These are phyloP conservation scores for Fusarium hainanense DNA, from an alignment of 2,329 filamentous ascomycete species.

Conservation along the genomic window DNA sequence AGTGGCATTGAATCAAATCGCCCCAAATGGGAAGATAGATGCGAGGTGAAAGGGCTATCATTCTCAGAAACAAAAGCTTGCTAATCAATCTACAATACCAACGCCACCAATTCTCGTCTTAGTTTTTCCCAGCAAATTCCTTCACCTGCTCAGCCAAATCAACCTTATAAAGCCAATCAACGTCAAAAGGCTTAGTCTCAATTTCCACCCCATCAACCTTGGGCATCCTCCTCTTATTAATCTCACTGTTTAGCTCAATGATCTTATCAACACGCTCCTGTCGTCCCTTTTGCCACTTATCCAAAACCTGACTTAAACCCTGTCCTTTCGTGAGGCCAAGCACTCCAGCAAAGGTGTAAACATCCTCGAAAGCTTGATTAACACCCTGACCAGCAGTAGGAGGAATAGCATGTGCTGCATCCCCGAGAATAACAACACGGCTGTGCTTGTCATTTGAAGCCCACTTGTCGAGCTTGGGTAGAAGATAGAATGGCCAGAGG, in stretches of 20 bases:
- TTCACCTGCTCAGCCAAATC: conserved; percentile 52
- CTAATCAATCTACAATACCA: too few relatives aligned
- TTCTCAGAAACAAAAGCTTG: too few relatives aligned
- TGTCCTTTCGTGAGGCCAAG: conserved; percentile 44
- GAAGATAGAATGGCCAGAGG: conserved; percentile 62
- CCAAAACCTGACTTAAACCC: not conserved
- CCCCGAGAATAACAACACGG: conserved; percentile 59
- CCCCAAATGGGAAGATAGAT: too few relatives aligned
- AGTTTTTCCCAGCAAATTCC: conserved; percentile 6
- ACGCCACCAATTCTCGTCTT: not conserved
- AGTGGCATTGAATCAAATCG: too few relatives aligned
- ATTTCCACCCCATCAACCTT: conserved; percentile 41
- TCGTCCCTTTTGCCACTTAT: conserved; percentile 59
- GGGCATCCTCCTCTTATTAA: conserved; percentile 61
- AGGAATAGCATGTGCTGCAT: conserved; percentile 61
- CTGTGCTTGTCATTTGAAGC: conserved; percentile 39
- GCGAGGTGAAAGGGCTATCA: too few relatives aligned
- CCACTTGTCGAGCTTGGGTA: conserved; percentile 61
- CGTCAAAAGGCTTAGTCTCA: conserved; percentile 47
- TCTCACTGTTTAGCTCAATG: conserved; percentile 59
- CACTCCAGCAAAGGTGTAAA: conserved; percentile 57
- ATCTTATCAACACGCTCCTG: conserved; percentile 61
- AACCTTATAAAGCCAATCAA: conserved; percentile 57
- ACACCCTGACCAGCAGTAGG: conserved; percentile 60
- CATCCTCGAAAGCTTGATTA: conserved; percentile 63